These are phyloP conservation scores for Boechera retrofracta DNA, from an alignment of 345 rosid genomes.

Conservation along the genomic window DNA sequence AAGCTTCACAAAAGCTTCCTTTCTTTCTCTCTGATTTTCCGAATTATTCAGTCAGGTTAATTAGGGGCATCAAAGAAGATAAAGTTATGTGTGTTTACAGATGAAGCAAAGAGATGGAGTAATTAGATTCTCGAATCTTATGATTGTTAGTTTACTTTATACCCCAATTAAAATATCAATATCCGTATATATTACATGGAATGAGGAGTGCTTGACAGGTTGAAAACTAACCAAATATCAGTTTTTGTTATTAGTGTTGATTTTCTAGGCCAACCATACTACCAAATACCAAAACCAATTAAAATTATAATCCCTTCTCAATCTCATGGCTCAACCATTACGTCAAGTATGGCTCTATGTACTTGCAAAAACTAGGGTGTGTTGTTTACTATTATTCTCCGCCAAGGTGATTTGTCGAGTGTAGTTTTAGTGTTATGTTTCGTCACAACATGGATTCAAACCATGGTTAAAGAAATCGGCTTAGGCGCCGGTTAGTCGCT, in stretches of 20 bases:
- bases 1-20: conserved; percentile 46
- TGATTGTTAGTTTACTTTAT: conserved; percentile 13
- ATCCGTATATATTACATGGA: conserved; percentile 8
- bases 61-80: conserved; percentile 28
- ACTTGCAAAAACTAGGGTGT: too few species aligned
- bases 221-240: conserved; percentile 24
- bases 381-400: too few species aligned
- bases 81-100: conserved; percentile 35
- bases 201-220: neutral
- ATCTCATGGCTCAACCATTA: neutral
- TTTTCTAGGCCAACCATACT: conserved; percentile 29
- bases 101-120: conserved; percentile 43
- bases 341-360: too few species aligned
- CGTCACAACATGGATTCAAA: too few species aligned
- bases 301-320: neutral
- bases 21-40: conserved; percentile 34
- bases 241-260: neutral
- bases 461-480: too few species aligned
- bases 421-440: too few species aligned
- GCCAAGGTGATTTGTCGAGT: too few species aligned
- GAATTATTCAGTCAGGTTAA: conserved; percentile 40
- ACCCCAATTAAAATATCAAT: neutral
- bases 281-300: conserved; percentile 35
- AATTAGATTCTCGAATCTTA: conserved; percentile 38
- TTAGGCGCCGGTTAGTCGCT: too few species aligned